phyloP scores from a whole-genome alignment of 345 rosid genomes.

The Aquilaria sinensis region DNA sequence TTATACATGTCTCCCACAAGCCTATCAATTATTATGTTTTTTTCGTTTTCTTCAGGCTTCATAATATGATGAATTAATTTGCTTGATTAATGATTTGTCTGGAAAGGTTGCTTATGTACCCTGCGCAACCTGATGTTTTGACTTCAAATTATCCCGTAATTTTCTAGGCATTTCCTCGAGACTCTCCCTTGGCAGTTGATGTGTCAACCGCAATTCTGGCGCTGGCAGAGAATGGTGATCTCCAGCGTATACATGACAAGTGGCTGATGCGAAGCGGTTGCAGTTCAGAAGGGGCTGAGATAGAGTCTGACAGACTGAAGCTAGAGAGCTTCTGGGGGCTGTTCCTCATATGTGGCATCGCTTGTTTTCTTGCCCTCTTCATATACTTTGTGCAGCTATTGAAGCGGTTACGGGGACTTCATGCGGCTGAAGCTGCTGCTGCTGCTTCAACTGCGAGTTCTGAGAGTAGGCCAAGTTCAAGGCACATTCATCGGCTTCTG shows the following conservation, averaged over 20 bases:
- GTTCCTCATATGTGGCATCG: slow-evolving; percentile 70
- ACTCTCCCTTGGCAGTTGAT: slow-evolving; percentile 82
- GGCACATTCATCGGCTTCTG: slow-evolving; percentile 46
- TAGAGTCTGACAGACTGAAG: slow-evolving; percentile 73
- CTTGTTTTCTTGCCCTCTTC: slow-evolving; percentile 63
- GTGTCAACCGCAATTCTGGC: slow-evolving; percentile 77
- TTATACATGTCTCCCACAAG: neutral
- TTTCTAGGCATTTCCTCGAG: slow-evolving; percentile 80
- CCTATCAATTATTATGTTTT: neutral
- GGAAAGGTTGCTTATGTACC: no score
- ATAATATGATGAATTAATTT: neutral
- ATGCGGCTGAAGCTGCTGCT: slow-evolving; percentile 14
- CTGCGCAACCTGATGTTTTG: neutral
- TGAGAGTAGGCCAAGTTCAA: slow-evolving; percentile 24
- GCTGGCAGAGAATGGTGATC: slow-evolving; percentile 87
- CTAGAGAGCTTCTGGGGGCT: slow-evolving; percentile 87
- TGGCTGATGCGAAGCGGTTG: slow-evolving; percentile 72
- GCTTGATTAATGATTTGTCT: neutral
- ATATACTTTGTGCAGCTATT: slow-evolving; percentile 53
- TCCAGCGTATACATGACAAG: slow-evolving; percentile 93
- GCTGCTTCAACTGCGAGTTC: slow-evolving; percentile 16
- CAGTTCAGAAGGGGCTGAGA: slow-evolving; percentile 51
- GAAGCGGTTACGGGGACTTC: slow-evolving; percentile 20
- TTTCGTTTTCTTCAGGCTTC: neutral
- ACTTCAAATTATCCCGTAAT: neutral